A percentile compares a stretch with the other conserved stretches of the same genome.
Evolutionary conservation across 2,329 filamentous ascomycete species (phyloP).

Genomic region (Neofusicoccum kwambonambiense): DNA sequence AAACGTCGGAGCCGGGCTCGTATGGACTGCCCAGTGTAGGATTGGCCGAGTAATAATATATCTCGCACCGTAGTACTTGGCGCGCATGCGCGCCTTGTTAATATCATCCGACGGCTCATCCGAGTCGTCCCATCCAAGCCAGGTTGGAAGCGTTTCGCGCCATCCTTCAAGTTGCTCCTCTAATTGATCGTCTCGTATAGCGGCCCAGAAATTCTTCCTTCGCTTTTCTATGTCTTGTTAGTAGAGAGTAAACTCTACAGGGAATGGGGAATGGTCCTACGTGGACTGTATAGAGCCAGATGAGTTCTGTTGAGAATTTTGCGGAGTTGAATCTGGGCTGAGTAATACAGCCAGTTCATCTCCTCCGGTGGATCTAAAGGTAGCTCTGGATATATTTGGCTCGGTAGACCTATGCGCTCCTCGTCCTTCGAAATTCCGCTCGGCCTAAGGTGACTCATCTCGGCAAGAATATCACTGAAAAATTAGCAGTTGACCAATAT

Average conservation of each 20-base stretch:
- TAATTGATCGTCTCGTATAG: conserved; percentile 41
- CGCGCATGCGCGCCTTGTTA: conserved; percentile 77
- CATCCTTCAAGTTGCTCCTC: conserved; percentile 42
- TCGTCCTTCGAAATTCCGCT: conserved; percentile 61
- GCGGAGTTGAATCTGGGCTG: conserved; percentile 60
- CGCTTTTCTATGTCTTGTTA: conserved; percentile 20
- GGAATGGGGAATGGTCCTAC: conserved; percentile 38
- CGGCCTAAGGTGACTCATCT: conserved; percentile 63
- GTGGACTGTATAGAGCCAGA: conserved; percentile 51
- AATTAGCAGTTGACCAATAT: background rate
- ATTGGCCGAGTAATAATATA: conserved; percentile 88
- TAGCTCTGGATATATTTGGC: conserved; percentile 46
- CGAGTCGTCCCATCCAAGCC: conserved; percentile 62
- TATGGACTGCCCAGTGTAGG: conserved; percentile 59
- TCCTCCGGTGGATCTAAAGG: conserved; percentile 32
- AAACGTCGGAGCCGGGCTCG: conserved; percentile 39
- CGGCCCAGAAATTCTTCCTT: conserved; percentile 37
- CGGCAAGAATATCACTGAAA: conserved; percentile 83
- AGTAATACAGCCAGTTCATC: conserved; percentile 56
- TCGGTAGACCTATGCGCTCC: conserved; percentile 65
- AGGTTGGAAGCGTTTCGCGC: conserved; percentile 49
- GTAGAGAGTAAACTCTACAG: conserved; percentile 24
- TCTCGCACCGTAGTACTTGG: conserved; percentile 90
- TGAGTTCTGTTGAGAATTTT: conserved; percentile 58
- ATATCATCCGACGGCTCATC: conserved; percentile 75